Conservation (phyloP, 331 rosid genomes). For the Malus hybrid region DNA sequence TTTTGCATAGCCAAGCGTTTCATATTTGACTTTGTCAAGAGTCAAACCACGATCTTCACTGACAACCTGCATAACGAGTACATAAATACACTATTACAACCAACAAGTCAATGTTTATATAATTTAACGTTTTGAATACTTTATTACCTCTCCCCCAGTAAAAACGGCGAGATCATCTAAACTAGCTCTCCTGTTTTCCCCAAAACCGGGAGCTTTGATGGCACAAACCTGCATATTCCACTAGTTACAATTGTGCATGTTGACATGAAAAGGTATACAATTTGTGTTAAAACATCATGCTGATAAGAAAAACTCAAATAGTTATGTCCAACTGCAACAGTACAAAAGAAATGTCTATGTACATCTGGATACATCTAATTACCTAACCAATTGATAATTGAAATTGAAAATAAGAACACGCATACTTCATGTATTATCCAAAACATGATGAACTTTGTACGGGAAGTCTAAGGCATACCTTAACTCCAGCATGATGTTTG, state of each 20-base stretch:
- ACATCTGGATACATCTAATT: background rate
- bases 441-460: background rate
- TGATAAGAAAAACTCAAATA: too few relatives aligned
- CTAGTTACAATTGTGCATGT: background rate
- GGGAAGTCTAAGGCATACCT: slow-evolving; percentile 38
- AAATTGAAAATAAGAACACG: background rate
- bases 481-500: slow-evolving; percentile 86
- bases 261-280: background rate
- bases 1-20: slow-evolving; percentile 83
- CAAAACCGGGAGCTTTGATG: slow-evolving; percentile 95
- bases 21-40: slow-evolving; percentile 71
- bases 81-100: slow-evolving; percentile 1
- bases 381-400: background rate
- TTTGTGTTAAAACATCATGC: background rate
- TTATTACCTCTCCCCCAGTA: slow-evolving; percentile 87
- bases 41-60: slow-evolving; percentile 68
- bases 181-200: slow-evolving; percentile 79
- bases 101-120: background rate
- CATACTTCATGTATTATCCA: background rate
- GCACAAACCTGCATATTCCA: slow-evolving; percentile 73
- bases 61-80: slow-evolving; percentile 48
- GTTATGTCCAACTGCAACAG: background rate
- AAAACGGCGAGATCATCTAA: slow-evolving; percentile 82
- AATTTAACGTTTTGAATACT: background rate
- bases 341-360: background rate